Conservation (phyloP, 495 filamentous ascomycete genomes). For the Trichoderma asperelloides region DNA sequence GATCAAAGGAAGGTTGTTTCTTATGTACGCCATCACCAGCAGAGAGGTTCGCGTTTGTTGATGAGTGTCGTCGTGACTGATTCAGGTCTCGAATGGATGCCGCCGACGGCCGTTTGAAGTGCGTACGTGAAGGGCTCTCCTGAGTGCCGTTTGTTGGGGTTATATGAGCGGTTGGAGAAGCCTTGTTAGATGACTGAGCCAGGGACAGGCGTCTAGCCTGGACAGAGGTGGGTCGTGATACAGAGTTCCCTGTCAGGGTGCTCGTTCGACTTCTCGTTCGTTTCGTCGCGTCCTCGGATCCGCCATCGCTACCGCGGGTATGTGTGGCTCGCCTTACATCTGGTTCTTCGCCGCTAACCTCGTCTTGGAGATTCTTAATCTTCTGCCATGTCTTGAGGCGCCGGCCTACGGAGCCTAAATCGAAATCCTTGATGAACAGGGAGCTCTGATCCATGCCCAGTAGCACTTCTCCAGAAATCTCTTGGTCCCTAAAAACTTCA, state of each 20-base stretch:
- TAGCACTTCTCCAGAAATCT: constrained; percentile 88
- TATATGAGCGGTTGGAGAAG: constrained; percentile 5
- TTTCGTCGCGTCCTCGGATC: constrained; percentile 37
- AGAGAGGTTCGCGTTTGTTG: constrained; percentile 26
- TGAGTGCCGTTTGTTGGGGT: constrained; percentile 15
- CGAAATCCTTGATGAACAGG: constrained; percentile 88
- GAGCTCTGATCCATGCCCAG: constrained; percentile 91
- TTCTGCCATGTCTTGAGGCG: constrained; percentile 93
- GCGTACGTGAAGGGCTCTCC: constrained; percentile 48
- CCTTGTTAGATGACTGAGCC: constrained; percentile 10
- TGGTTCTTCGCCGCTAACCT: constrained; percentile 44
- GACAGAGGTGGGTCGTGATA: constrained; percentile 25
- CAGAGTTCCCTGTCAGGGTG: constrained; percentile 68
- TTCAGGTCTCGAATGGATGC: constrained; percentile 77
- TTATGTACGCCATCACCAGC: constrained; percentile 41
- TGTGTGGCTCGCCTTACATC: constrained; percentile 36
- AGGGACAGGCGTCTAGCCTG: constrained; percentile 27
- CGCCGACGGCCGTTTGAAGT: constrained; percentile 56
- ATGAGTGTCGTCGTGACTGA: constrained; percentile 80
- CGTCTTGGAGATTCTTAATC: constrained; percentile 79
- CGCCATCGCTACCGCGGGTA: constrained; percentile 45
- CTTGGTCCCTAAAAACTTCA: constrained; percentile 89
- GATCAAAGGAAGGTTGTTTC: constrained; percentile 83
- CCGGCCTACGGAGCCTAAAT: constrained; percentile 81
- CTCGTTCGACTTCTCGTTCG: constrained; percentile 37